Base-by-base conservation (phyloP, 1,284 basidiomycete genomes). In the Trametes versicolor region DNA sequence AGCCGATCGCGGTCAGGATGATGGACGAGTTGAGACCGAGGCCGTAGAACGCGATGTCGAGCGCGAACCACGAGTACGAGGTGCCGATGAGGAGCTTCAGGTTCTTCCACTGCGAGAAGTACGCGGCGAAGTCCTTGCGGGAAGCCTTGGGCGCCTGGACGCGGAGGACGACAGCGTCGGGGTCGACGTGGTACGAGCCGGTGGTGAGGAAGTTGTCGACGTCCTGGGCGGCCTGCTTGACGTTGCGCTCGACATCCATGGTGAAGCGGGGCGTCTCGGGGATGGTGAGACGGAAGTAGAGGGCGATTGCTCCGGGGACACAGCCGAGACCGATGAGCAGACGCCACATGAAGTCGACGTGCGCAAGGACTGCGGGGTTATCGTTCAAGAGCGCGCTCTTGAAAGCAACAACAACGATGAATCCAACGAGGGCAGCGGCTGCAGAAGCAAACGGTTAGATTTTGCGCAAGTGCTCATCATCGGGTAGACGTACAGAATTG, bases 171-270 rank as follows among this genome's bases (percentile, higher is more conserved):
- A 83, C 77, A 19, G 85, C 83, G 69, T 89, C 87, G 15, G 84
- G 83, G 75, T 92, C 87, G 58, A 82, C 78, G 29, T 78, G 77
- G 76, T 81, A 87, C 8, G 75, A 77, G 25, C 82, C 83, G 34
- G 81, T 83, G 47, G 83, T 81, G 64, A 94, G 77, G 75, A 92
- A 90, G 45, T 84, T 84, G 63, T 86, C 82, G 68, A 92, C 91
- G 73, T 94, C 91, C 62, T 84, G 79, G 9, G 86, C 74, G 6
- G 92, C 92, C 75, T 91, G 89, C 72, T 87, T 82, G 67, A 95
- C 85, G 78, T 95, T 94, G 61, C 92, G 87, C 80, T 95, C 92
- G 71, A 96, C 87, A 79, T 95, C 94, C 90, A 96, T 93, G 61
- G 93, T 96, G 85, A 92, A 96, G 69, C 94, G 91, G 37, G 93